These are phyloP conservation scores for Mallotus japonicus DNA, from an alignment of 441 rosid species.

Conservation along the genomic window DNA sequence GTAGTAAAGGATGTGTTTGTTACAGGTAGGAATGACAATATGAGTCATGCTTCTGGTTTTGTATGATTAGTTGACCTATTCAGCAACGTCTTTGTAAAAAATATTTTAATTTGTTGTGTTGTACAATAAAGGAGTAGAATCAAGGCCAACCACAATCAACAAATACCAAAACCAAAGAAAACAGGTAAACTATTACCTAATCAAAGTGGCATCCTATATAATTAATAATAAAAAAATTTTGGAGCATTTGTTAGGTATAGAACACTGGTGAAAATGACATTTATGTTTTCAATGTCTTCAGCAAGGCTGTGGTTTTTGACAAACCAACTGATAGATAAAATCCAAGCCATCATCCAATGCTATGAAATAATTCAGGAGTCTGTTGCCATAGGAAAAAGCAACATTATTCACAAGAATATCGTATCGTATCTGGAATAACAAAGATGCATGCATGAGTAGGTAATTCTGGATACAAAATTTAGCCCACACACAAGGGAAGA, in stretches of 20 bases:
- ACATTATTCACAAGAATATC: too few relatives aligned
- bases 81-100: constrained; percentile 4
- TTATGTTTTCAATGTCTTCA: not conserved
- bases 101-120: not conserved
- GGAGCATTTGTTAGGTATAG: not conserved
- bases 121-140: constrained; percentile 7
- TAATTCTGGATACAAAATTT: not conserved
- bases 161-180: constrained; percentile 6
- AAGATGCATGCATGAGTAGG: too few relatives aligned
- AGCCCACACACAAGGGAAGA: not conserved
- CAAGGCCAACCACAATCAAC: constrained; percentile 22
- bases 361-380: not conserved
- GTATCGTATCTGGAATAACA: too few relatives aligned
- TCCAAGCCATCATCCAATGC: not conserved
- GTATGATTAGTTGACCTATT: constrained; percentile 29
- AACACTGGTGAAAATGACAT: constrained; percentile 1
- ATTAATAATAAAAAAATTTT: not conserved
- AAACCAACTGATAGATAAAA: not conserved
- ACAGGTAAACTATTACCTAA: not conserved
- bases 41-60: constrained; percentile 16
- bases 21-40: constrained; percentile 24
- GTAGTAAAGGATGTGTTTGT: constrained; percentile 5
- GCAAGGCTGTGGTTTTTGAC: not conserved
- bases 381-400: too few relatives aligned
- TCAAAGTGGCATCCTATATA: not conserved